Base-by-base conservation (phyloP, 768 basidiomycete species). In the Harrya chromipes region DNA sequence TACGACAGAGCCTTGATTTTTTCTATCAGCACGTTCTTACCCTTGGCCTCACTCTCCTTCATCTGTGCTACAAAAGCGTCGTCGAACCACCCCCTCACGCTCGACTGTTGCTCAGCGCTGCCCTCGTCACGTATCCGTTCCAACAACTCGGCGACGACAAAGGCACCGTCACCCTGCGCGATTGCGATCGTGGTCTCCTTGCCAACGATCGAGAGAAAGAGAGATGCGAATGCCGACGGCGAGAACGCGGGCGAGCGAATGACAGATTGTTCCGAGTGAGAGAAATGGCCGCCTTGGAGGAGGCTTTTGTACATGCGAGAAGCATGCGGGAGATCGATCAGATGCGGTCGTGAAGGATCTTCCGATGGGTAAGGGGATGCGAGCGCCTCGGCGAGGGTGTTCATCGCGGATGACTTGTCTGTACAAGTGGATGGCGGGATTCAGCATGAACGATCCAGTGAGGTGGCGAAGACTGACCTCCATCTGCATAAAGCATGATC, bases 231-330 rank as follows among this genome's bases (percentile, higher is more conserved):
- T 1, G 66, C 68, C 1, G 67, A 62, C 0, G 84, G 71, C 17
- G 84, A 80, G 76, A 85, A 92, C 1, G 66, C 56, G 3, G 76
- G 58, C 3, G 78, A 73, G 7, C 66, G 75, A 27, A 79, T 76
- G 33, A 94, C 72, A 3, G 76, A 53, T 19, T 76, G 75, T 3
- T 81, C 77, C 0, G 77, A 64, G 27, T 82, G 84, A 52, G 82
- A 83, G 69, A 84, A 97, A 63, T 94, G 92, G 0, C 94, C 94
- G 6, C 94, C 94, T 63, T 94, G 91, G 1, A 97, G 75, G 6
- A 97, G 81, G 6, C 83, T 83, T 65, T 97, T 97, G 77, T 91
- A 94, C 42, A 94, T 62, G 35, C 94, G 79, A 4, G 89, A 85
- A 1, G 85, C 80, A 58, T 92, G 90, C 1, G 91, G 81, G 12